Conservation (phyloP, 2,329 filamentous ascomycete genomes). For the Plenodomus biglobosus region DNA sequence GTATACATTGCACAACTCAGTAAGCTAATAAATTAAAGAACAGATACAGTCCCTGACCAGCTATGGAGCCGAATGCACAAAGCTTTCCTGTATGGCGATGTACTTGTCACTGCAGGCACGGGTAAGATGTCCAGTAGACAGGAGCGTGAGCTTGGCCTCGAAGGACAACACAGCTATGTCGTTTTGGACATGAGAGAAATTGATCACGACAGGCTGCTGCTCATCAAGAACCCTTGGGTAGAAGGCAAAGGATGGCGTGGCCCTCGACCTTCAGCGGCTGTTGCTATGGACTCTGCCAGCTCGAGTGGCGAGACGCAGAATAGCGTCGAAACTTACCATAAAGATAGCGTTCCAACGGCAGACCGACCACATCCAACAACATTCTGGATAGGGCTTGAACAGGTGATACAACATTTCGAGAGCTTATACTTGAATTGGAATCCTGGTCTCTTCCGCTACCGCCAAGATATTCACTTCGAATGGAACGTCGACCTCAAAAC, state of each 20-base stretch:
- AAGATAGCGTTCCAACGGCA: constrained; percentile 31
- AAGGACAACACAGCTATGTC: constrained; percentile 91
- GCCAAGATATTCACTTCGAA: constrained; percentile 86
- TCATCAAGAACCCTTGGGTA: constrained; percentile 96
- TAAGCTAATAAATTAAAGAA: constrained; percentile 50
- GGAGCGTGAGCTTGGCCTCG: constrained; percentile 77
- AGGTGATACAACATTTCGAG: constrained; percentile 88
- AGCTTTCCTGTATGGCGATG: constrained; percentile 74
- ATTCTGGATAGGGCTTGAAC: constrained; percentile 91
- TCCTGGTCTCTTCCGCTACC: constrained; percentile 74
- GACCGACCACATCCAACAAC: constrained; percentile 63
- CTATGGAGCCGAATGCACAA: constrained; percentile 77
- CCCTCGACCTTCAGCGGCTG: constrained; percentile 26
- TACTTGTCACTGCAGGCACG: constrained; percentile 87
- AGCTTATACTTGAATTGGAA: constrained; percentile 99
- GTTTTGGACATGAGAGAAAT: constrained; percentile 75
- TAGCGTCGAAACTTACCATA: constrained; percentile 25
- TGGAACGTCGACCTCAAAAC: constrained; percentile 66
- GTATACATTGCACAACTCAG: not conserved
- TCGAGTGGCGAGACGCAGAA: constrained; percentile 16
- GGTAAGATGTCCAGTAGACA: constrained; percentile 76
- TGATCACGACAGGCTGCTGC: constrained; percentile 64
- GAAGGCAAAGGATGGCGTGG: constrained; percentile 76
- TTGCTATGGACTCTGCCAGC: constrained; percentile 19
- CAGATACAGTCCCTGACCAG: constrained; percentile 73